Conservation (phyloP, 2,329 filamentous ascomycete species). For the Botrytis elliptica region DNA sequence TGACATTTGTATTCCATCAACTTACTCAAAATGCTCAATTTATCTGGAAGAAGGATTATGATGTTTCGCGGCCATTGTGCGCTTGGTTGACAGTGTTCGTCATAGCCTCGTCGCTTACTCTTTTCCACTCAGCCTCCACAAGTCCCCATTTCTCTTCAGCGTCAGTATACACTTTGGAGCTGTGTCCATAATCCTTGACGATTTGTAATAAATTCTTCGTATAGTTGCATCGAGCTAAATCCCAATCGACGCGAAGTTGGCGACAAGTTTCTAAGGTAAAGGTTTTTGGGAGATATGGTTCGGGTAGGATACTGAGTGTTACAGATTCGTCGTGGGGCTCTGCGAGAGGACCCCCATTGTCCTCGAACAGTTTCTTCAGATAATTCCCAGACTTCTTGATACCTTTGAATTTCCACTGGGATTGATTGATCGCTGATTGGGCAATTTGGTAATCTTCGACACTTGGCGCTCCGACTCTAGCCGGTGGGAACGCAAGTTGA, state of each 20-base stretch:
- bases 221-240: neutral
- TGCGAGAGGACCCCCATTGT: neutral
- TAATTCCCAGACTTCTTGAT: conserved; percentile 14
- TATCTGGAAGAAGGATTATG: neutral
- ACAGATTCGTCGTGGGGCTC: neutral
- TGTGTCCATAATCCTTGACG: neutral
- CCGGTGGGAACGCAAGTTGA: neutral
- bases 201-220: neutral
- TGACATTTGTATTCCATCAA: neutral
- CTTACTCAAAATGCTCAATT: neutral
- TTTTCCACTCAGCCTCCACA: conserved; percentile 1
- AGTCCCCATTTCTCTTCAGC: neutral
- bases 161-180: neutral
- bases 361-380: conserved; percentile 19
- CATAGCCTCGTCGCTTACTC: neutral
- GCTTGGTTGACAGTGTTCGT: neutral
- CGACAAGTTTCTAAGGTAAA: neutral
- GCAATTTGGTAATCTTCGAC: conserved; percentile 11
- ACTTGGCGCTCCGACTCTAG: conserved; percentile 2
- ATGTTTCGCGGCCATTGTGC: neutral
- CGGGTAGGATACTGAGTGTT: neutral
- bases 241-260: conserved; percentile 15
- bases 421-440: conserved; percentile 1
- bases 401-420: neutral
- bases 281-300: neutral